Evolutionary conservation across 106 monocot species (phyloP).

Genomic region (Dioscorea dumetorum): DNA sequence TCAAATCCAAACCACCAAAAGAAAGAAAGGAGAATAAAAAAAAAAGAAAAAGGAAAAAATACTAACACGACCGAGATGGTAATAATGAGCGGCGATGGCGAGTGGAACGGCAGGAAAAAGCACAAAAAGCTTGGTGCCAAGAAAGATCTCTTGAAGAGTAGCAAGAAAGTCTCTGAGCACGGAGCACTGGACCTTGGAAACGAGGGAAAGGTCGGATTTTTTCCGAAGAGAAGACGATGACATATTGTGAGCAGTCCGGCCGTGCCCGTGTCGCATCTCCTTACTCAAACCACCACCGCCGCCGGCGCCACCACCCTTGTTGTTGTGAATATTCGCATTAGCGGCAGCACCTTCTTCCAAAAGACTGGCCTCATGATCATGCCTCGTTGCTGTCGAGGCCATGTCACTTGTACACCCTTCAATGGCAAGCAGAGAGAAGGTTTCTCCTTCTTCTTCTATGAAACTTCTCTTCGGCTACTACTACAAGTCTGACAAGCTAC

Average conservation of each 20-base stretch:
- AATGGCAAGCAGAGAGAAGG: no score
- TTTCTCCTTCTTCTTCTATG: no score
- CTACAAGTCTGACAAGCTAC: no score
- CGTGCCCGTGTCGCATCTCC: constrained; percentile 23
- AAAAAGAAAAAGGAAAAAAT: no score
- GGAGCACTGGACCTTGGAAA: constrained; percentile 45
- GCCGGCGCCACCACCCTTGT: no score
- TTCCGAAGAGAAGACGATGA: constrained; percentile 77
- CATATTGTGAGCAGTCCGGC: constrained; percentile 72
- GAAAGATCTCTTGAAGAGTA: constrained; percentile 78
- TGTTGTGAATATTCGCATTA: no score
- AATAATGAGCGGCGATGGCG: constrained; percentile 49
- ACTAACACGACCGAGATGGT: constrained; percentile 37
- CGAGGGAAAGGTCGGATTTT: constrained; percentile 55
- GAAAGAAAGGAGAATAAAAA: not conserved
- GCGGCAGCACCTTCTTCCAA: no score
- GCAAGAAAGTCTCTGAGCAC: constrained; percentile 44
- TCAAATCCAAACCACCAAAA: not conserved
- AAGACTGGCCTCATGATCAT: no score
- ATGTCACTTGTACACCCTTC: no score
- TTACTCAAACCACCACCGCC: constrained; percentile 8
- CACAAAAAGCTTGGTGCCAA: constrained; percentile 77
- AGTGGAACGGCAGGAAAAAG: constrained; percentile 77
- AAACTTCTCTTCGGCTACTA: no score
- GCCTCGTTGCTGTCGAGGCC: no score